Percentiles rank a stretch among this genome's conserved stretches.
Conservation (phyloP, 176 grass and related monocot genomes). For the Triticum aestivum region IWGSC_CS_RefSeq_v2.1 NC_057809.1:447963517-447964016, state of each 20-base stretch:
- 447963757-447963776: slow-evolving; percentile 8
- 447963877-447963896: slow-evolving; percentile 55
- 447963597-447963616: neutral
- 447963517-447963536: neutral
- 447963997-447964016: neutral
- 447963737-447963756: slow-evolving; percentile 37
- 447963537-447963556: slow-evolving; percentile 5
- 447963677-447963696: slow-evolving; percentile 45
- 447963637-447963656: slow-evolving; percentile 25
- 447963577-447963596: neutral
- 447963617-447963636: neutral
- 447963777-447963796: neutral
- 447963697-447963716: slow-evolving; percentile 48
- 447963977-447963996: neutral
- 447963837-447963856: slow-evolving; percentile 56
- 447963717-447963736: slow-evolving; percentile 38
- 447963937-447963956: slow-evolving; percentile 74
- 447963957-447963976: neutral
- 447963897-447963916: slow-evolving; percentile 59
- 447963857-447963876: slow-evolving; percentile 59
- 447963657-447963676: slow-evolving; percentile 29
- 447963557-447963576: neutral
- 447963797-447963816: neutral
- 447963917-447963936: slow-evolving; percentile 71
- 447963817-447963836: slow-evolving; percentile 29